Evolutionary conservation across 2,329 filamentous ascomycete genomes (phyloP).

Genomic region (Aspergillus piperis): DNA sequence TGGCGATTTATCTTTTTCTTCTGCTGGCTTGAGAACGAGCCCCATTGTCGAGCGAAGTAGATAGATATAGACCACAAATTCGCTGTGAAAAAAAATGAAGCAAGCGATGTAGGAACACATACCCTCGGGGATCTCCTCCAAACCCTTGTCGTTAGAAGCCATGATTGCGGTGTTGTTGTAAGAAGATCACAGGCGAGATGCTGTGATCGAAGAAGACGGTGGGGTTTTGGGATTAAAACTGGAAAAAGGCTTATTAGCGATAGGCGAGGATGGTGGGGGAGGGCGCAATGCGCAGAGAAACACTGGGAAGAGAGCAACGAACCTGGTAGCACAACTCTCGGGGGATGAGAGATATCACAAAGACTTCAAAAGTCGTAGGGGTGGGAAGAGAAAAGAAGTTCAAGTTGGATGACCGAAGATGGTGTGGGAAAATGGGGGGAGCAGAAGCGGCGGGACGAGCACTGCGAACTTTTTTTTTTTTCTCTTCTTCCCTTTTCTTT

Average conservation of each 20-base stretch:
- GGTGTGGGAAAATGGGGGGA: conserved; percentile 25
- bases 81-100: conserved; percentile 10
- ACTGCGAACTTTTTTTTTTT: conserved; percentile 18
- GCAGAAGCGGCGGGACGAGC: conserved; percentile 15
- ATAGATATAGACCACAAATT: conserved; percentile 5
- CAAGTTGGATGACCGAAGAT: conserved; percentile 17
- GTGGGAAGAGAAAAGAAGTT: conserved; percentile 16
- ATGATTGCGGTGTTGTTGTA: conserved; percentile 76
- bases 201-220: conserved; percentile 60
- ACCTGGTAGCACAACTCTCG: conserved; percentile 42
- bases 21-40: conserved; percentile 3
- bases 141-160: conserved; percentile 90
- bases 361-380: conserved; percentile 31
- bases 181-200: conserved; percentile 71
- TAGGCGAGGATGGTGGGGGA: conserved; percentile 35
- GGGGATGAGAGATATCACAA: conserved; percentile 30
- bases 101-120: conserved; percentile 48
- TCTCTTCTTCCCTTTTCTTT: conserved; percentile 17
- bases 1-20: conserved; percentile 18
- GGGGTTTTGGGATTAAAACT: conserved; percentile 36
- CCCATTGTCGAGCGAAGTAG: neutral
- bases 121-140: conserved; percentile 97
- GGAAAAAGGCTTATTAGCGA: conserved; percentile 33
- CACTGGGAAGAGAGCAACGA: conserved; percentile 16
- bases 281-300: conserved; percentile 21